These are phyloP conservation scores for Pelagomonas calceolata DNA, from an alignment of 108 stramenopile species.

Conservation along the genomic window DNA sequence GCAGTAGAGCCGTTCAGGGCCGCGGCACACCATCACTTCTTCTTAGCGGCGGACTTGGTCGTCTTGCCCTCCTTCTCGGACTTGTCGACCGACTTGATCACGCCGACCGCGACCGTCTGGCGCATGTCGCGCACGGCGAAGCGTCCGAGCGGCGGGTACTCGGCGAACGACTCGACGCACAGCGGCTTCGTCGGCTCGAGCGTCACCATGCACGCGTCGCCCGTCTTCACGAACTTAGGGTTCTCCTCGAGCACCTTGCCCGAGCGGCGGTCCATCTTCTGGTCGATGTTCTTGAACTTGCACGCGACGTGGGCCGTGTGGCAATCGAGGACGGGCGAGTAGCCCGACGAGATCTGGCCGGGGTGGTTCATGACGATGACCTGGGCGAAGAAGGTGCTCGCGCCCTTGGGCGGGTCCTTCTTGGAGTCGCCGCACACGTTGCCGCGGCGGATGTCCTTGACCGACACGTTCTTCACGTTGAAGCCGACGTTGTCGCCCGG, in stretches of 20 bases:
- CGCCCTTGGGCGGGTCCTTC: constrained; percentile 56
- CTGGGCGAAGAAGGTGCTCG: constrained; percentile 64
- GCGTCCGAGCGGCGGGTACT: constrained; percentile 90
- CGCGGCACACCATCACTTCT: neutral
- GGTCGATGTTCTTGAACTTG: constrained; percentile 65
- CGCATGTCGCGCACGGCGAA: constrained; percentile 85
- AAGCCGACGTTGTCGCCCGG: constrained; percentile 92
- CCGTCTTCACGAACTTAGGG: constrained; percentile 73
- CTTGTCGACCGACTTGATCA: constrained; percentile 73
- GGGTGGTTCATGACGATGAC: constrained; percentile 87
- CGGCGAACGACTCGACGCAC: constrained; percentile 78
- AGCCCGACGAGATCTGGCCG: constrained; percentile 67
- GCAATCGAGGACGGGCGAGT: constrained; percentile 84
- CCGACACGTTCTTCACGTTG: constrained; percentile 78
- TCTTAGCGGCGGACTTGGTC: constrained; percentile 19
- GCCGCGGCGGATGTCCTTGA: constrained; percentile 77
- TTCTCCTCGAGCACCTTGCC: constrained; percentile 70
- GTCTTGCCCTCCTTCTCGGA: constrained; percentile 32
- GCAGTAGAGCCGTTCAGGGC: no score
- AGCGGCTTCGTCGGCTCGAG: constrained; percentile 77
- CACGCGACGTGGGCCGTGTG: constrained; percentile 93
- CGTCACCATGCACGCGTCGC: constrained; percentile 77
- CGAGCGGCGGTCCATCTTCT: constrained; percentile 80
- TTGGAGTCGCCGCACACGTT: constrained; percentile 71
- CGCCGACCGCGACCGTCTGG: constrained; percentile 80